A percentile compares a stretch with the other conserved stretches of the same genome.
phyloP scores from a whole-genome alignment of 2,329 filamentous ascomycete genomes.

The Saccharata proteae region DNA sequence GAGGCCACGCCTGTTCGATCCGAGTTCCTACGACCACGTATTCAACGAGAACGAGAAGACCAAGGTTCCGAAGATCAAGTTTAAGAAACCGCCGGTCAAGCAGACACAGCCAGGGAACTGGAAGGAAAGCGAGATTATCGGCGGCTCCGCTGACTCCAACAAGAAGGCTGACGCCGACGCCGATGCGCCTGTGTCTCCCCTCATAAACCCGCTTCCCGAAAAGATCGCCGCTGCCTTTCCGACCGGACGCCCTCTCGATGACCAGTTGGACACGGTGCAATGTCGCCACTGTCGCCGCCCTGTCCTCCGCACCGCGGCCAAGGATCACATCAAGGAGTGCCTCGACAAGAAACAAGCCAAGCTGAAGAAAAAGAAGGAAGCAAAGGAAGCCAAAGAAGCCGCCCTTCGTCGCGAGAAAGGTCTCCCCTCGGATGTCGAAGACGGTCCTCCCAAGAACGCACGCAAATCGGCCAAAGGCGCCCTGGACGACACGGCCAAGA shows the following conservation, averaged over 20 bases:
- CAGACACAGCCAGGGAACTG: constrained; percentile 58
- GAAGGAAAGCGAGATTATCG: constrained; percentile 53
- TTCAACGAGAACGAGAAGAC: constrained; percentile 28
- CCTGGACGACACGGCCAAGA: constrained; percentile 25
- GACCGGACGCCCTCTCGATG: constrained; percentile 70
- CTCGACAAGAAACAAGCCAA: constrained; percentile 67
- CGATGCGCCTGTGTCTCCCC: constrained; percentile 17
- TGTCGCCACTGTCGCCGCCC: constrained; percentile 95
- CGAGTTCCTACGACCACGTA: constrained; percentile 18
- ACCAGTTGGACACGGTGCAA: constrained; percentile 60
- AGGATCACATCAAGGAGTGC: constrained; percentile 72
- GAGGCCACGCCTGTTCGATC: constrained; percentile 18
- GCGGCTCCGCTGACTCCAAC: constrained; percentile 27
- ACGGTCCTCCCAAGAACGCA: constrained; percentile 24
- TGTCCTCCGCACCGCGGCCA: constrained; percentile 61
- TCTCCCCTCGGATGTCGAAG: constrained; percentile 30
- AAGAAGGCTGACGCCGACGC: constrained; percentile 6
- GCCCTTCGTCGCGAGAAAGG: constrained; percentile 35
- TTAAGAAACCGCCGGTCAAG: constrained; percentile 53
- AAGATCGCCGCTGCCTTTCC: constrained; percentile 66
- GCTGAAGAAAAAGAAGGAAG: constrained; percentile 49
- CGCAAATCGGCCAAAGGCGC: constrained; percentile 30
- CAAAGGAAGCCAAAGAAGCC: constrained; percentile 43
- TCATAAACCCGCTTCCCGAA: constrained; percentile 56
- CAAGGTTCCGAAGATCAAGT: constrained; percentile 26